Conservation (phyloP, 805 yeast species). For the Nakazawaea holstii region DNA sequence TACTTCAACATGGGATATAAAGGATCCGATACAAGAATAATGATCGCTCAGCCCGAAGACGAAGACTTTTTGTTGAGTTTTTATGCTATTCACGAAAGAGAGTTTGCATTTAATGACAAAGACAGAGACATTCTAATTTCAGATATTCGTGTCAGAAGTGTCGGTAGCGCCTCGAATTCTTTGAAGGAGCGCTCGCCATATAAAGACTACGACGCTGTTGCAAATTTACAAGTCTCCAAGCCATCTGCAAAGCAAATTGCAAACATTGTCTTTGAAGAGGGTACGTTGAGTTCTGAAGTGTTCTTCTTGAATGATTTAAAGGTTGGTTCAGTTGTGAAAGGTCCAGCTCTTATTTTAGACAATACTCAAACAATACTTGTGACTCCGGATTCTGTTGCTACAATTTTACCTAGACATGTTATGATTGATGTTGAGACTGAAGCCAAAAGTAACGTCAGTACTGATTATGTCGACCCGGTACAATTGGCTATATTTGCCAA, state of each 20-base stretch:
- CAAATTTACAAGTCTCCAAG: constrained; percentile 15
- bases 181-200: constrained; percentile 20
- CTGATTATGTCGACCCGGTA: constrained; percentile 19
- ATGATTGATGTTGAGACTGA: constrained; percentile 15
- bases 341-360: constrained; percentile 24
- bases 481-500: constrained; percentile 23
- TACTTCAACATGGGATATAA: constrained; percentile 12
- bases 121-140: constrained; percentile 21
- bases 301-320: constrained; percentile 17
- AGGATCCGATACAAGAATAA: constrained; percentile 24
- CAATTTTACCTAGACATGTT: constrained; percentile 21
- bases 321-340: constrained; percentile 18
- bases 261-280: constrained; percentile 18
- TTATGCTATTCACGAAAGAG: constrained; percentile 24
- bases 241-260: background rate
- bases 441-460: constrained; percentile 19
- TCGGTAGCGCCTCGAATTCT: constrained; percentile 20
- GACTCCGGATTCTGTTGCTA: constrained; percentile 19
- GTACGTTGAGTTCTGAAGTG: constrained; percentile 16
- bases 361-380: constrained; percentile 23
- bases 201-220: constrained; percentile 13
- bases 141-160: constrained; percentile 28
- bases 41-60: constrained; percentile 20
- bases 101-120: constrained; percentile 25
- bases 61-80: constrained; percentile 19